These are phyloP conservation scores for Actinidia chinensis DNA, from an alignment of 179 eudicot species.

Conservation along the genomic window DNA sequence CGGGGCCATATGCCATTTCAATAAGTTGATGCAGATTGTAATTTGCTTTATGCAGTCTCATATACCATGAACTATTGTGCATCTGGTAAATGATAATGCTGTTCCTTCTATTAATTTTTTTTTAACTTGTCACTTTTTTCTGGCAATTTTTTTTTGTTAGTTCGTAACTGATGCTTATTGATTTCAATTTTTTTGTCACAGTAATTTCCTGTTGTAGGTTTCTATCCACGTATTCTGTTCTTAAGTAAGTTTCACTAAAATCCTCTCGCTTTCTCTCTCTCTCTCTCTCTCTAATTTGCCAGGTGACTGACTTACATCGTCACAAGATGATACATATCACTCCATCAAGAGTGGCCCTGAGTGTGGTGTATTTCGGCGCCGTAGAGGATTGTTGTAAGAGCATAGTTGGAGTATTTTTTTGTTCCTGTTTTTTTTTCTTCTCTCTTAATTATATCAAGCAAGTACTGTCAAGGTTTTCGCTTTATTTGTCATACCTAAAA, in stretches of 20 bases:
- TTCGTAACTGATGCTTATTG: not conserved
- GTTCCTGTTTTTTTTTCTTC: not conserved
- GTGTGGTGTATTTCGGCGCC: slow-evolving; percentile 72
- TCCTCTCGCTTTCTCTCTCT: slow-evolving; percentile 6
- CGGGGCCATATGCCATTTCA: no score
- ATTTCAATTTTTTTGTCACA: not conserved
- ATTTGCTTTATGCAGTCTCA: no score
- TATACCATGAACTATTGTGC: no score
- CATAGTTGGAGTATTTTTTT: not conserved
- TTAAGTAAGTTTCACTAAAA: not conserved
- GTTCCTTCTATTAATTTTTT: no score
- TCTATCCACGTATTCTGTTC: no score
- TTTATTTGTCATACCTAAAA: not conserved
- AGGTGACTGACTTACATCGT: slow-evolving; percentile 92
- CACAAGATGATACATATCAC: slow-evolving; percentile 95
- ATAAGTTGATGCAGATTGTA: no score
- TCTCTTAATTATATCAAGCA: not conserved
- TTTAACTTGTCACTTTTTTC: no score
- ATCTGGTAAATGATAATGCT: no score
- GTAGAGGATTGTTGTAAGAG: slow-evolving; percentile 93
- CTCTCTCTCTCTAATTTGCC: slow-evolving; percentile 19
- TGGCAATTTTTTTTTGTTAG: no score
- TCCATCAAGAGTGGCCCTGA: slow-evolving; percentile 70
- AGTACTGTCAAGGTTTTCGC: not conserved
- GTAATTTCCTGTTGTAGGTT: not conserved